Evolutionary conservation across 139 green algal genomes (phyloP).

Genomic region (Parachlorella kessleri): DNA sequence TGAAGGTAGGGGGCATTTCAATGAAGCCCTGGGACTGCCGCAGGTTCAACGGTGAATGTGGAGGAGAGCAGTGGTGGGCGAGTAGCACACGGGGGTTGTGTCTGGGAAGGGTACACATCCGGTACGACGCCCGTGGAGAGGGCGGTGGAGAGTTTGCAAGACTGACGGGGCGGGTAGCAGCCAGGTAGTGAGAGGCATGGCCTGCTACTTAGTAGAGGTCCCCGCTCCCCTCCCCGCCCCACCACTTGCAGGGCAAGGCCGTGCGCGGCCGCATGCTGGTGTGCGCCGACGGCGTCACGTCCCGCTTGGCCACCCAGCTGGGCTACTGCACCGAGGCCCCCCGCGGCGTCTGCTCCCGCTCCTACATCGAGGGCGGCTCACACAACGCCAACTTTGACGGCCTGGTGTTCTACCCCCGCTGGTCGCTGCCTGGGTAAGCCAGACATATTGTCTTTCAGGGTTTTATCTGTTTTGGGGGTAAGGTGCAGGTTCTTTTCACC

Average conservation of each 20-base stretch:
- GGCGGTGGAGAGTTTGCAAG: too few relatives aligned
- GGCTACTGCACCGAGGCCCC: conserved; percentile 89
- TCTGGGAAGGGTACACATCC: not conserved
- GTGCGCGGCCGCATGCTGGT: conserved; percentile 77
- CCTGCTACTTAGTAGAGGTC: not conserved
- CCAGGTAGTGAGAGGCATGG: too few relatives aligned
- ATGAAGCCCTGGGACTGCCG: too few relatives aligned
- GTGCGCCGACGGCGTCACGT: conserved; percentile 88
- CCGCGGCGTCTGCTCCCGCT: conserved; percentile 80
- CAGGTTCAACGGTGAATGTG: too few relatives aligned
- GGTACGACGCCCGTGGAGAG: not conserved
- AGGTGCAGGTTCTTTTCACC: too few relatives aligned
- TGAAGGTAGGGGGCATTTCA: too few relatives aligned
- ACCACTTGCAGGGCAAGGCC: conserved; percentile 48
- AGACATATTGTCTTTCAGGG: too few relatives aligned
- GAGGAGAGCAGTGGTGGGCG: too few relatives aligned
- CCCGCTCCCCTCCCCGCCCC: not conserved
- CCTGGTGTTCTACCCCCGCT: conserved; percentile 71
- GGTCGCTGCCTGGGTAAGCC: conserved; percentile 83
- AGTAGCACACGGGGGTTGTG: not conserved
- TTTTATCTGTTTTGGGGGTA: too few relatives aligned
- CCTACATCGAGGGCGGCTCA: conserved; percentile 83
- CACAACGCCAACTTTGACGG: conserved; percentile 95
- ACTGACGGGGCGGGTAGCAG: too few relatives aligned
- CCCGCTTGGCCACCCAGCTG: conserved; percentile 82